Conservation (phyloP, 2,329 filamentous ascomycete species). For the Cladosporium phlei region DNA sequence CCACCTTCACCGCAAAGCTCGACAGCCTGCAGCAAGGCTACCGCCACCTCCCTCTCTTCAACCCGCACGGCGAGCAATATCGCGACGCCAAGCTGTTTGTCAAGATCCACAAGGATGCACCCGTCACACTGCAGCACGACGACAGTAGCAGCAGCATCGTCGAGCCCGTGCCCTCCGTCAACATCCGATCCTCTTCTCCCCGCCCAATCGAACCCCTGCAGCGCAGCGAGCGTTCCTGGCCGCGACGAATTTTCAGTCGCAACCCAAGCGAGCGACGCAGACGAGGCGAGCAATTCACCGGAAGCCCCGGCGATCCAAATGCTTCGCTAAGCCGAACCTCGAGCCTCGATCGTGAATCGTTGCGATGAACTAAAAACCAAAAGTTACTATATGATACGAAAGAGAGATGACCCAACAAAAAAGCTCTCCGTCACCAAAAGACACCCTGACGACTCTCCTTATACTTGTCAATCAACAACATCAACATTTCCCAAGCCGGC, state of each 20-base stretch:
- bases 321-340: constrained; percentile 30
- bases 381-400: background rate
- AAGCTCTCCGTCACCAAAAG: background rate
- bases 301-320: constrained; percentile 18
- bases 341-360: constrained; percentile 30
- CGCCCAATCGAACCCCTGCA: constrained; percentile 26
- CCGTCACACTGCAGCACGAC: constrained; percentile 27
- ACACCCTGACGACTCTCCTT: constrained; percentile 7
- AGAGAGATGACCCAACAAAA: background rate
- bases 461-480: constrained; percentile 1
- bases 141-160: constrained; percentile 24
- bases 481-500: constrained; percentile 4
- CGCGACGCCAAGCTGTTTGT: constrained; percentile 94
- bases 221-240: constrained; percentile 35
- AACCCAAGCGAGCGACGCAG: constrained; percentile 41
- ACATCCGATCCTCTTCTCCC: constrained; percentile 20
- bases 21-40: constrained; percentile 86
- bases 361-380: constrained; percentile 17
- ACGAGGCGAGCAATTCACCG: constrained; percentile 19
- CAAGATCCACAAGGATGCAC: constrained; percentile 63
- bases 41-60: constrained; percentile 83
- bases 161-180: constrained; percentile 16
- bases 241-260: constrained; percentile 39
- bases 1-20: constrained; percentile 89
- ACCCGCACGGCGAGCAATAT: constrained; percentile 85